These are phyloP conservation scores for Thielaviopsis punctulata DNA, from an alignment of 2,329 filamentous ascomycete species.

Conservation along the genomic window DNA sequence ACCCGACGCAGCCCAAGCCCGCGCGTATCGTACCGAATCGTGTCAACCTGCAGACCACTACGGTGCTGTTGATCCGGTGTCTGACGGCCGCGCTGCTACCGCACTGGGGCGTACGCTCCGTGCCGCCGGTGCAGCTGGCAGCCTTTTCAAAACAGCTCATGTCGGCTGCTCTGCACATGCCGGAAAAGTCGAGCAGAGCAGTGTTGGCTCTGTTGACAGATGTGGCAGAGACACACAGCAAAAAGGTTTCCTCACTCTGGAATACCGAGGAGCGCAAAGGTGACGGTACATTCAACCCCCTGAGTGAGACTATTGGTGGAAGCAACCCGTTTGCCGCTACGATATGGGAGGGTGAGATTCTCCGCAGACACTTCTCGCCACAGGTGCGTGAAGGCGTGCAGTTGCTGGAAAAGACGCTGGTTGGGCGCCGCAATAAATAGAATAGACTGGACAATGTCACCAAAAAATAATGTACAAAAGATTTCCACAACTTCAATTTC, in stretches of 20 bases:
- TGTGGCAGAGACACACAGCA: slow-evolving; percentile 63
- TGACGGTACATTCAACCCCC: slow-evolving; percentile 68
- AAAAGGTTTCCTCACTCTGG: slow-evolving; percentile 76
- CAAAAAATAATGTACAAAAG: slow-evolving; percentile 1
- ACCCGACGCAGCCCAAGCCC: slow-evolving; percentile 37
- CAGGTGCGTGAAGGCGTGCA: slow-evolving; percentile 62
- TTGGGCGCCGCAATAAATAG: slow-evolving; percentile 12
- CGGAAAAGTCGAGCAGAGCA: slow-evolving; percentile 75
- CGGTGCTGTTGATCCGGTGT: slow-evolving; percentile 76
- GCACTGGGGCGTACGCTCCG: slow-evolving; percentile 50
- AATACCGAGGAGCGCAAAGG: slow-evolving; percentile 85
- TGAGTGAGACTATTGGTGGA: slow-evolving; percentile 57
- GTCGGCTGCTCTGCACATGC: slow-evolving; percentile 64
- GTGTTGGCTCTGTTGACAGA: slow-evolving; percentile 62
- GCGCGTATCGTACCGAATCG: slow-evolving; percentile 32
- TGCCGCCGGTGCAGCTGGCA: slow-evolving; percentile 71
- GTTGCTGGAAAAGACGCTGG: slow-evolving; percentile 49
- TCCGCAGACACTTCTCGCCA: slow-evolving; percentile 74
- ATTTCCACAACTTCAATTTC: not conserved
- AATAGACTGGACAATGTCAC: not conserved
- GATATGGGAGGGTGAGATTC: slow-evolving; percentile 82
- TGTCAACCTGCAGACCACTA: slow-evolving; percentile 89
- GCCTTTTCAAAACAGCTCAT: slow-evolving; percentile 87
- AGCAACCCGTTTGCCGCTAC: slow-evolving; percentile 84
- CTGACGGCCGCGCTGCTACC: slow-evolving; percentile 70